A percentile compares a stretch with the other conserved stretches of the same genome.
phyloP scores from a whole-genome alignment of 1,284 basidiomycete genomes.

The Agaricales sp. region DNA sequence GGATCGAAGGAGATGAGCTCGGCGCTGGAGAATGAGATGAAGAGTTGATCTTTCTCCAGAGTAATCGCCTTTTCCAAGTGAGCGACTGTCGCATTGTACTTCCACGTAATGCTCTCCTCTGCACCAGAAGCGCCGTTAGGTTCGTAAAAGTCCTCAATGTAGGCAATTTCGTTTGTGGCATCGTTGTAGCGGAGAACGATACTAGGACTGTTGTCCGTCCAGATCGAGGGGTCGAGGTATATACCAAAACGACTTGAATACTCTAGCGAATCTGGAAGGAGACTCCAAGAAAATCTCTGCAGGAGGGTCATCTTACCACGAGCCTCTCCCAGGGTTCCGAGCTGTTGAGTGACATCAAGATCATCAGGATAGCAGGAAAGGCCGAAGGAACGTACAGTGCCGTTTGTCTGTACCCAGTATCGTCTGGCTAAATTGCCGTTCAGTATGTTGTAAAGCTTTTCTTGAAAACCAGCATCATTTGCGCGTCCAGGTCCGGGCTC shows the following conservation, averaged over 20 bases:
- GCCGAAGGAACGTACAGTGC: slow-evolving; percentile 21
- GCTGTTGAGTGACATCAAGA: slow-evolving; percentile 6
- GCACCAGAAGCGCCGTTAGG: slow-evolving; percentile 21
- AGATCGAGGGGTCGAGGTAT: slow-evolving; percentile 24
- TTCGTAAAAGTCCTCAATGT: slow-evolving; percentile 34
- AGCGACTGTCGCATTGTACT: slow-evolving; percentile 25
- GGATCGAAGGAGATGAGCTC: slow-evolving; percentile 18
- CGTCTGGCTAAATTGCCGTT: slow-evolving; percentile 21
- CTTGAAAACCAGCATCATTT: slow-evolving; percentile 24
- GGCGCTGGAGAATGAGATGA: slow-evolving; percentile 33
- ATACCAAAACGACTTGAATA: slow-evolving; percentile 26
- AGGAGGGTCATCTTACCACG: slow-evolving; percentile 35
- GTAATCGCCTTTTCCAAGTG: slow-evolving; percentile 27
- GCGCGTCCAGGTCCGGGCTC: slow-evolving; percentile 28
- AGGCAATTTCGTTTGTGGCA: slow-evolving; percentile 23
- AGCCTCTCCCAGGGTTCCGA: slow-evolving; percentile 30
- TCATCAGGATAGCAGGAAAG: not conserved
- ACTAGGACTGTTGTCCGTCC: slow-evolving; percentile 30
- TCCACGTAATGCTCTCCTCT: slow-evolving; percentile 26
- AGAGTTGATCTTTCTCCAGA: slow-evolving; percentile 27
- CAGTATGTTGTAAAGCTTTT: slow-evolving; percentile 23
- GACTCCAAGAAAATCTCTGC: slow-evolving; percentile 28
- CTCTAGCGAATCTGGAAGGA: slow-evolving; percentile 22
- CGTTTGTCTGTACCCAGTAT: slow-evolving; percentile 28
- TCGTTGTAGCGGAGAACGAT: slow-evolving; percentile 31